Percentiles rank a stretch among this genome's conserved stretches.
phyloP scores from a whole-genome alignment of 164 flowering plant genomes.

The Saururus chinensis region DNA sequence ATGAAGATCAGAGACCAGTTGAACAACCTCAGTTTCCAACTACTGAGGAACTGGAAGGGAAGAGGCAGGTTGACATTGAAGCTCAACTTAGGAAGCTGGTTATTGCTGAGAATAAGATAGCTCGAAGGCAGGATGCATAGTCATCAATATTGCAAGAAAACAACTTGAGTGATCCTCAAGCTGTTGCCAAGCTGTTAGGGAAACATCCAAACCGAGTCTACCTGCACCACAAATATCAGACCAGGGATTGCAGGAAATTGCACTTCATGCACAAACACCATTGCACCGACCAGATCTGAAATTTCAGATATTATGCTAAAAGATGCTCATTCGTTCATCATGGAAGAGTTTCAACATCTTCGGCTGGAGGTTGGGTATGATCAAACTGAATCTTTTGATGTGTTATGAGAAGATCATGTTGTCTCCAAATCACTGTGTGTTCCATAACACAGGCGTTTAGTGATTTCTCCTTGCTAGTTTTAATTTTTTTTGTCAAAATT shows the following conservation, averaged over 20 bases:
- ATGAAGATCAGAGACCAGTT: conserved; percentile 72
- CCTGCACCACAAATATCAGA: conserved; percentile 96
- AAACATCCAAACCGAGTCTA: conserved; percentile 83
- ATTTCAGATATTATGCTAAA: no score
- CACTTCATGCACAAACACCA: conserved; percentile 7
- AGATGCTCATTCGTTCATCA: no score
- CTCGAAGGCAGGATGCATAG: conserved; percentile 91
- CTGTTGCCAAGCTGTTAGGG: conserved; percentile 82
- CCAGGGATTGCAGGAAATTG: conserved; percentile 89
- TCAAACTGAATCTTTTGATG: no score
- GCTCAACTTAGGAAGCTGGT: conserved; percentile 85
- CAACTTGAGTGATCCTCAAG: conserved; percentile 87
- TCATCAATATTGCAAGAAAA: conserved; percentile 79
- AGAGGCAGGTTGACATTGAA: conserved; percentile 78
- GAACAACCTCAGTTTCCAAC: conserved; percentile 81
- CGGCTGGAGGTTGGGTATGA: no score
- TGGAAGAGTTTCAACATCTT: no score
- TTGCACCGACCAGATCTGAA: no score
- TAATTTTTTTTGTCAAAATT: no score
- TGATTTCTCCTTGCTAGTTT: no score
- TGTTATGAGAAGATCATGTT: no score
- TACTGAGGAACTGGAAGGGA: conserved; percentile 95
- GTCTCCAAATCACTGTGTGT: no score
- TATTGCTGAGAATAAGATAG: conserved; percentile 79
- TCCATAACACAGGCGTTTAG: no score